Conservation (phyloP, 2,329 filamentous ascomycete genomes). For the Phaeoacremonium minimum region DNA sequence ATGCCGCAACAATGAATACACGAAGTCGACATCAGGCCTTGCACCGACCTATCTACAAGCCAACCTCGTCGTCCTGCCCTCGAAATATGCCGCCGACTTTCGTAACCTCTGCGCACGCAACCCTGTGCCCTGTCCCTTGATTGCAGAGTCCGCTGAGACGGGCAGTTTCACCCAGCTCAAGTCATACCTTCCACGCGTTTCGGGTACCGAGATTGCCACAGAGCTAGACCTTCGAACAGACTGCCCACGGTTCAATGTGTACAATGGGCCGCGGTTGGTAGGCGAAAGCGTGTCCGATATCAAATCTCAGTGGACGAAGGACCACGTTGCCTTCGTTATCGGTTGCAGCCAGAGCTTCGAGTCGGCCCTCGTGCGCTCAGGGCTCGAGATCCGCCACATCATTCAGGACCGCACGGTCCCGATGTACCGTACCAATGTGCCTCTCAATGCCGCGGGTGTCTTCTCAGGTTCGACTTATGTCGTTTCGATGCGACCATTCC, state of each 20-base stretch:
- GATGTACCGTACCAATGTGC: constrained; percentile 57
- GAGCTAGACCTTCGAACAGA: constrained; percentile 55
- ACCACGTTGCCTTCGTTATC: constrained; percentile 59
- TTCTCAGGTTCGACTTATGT: constrained; percentile 52
- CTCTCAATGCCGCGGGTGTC: constrained; percentile 52
- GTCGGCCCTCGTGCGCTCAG: constrained; percentile 43
- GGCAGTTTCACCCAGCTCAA: constrained; percentile 28
- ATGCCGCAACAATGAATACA: constrained; percentile 32
- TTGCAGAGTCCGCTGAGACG: constrained; percentile 43
- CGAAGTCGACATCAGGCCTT: constrained; percentile 46
- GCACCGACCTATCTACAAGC: constrained; percentile 55
- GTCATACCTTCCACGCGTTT: constrained; percentile 24
- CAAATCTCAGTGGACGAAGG: constrained; percentile 44
- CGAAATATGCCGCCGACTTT: constrained; percentile 53
- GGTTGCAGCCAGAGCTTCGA: constrained; percentile 64
- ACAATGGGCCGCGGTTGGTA: constrained; percentile 38
- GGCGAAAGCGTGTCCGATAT: constrained; percentile 35
- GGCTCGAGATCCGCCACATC: constrained; percentile 47
- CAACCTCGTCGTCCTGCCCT: constrained; percentile 57
- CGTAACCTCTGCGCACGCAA: constrained; percentile 55
- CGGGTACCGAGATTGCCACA: constrained; percentile 20
- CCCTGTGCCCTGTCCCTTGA: constrained; percentile 57
- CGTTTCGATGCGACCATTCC: constrained; percentile 61
- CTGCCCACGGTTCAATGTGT: constrained; percentile 54
- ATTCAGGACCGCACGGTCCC: constrained; percentile 44